Percentiles rank a stretch among this genome's conserved stretches.
Conservation (phyloP, 2,329 filamentous ascomycete species). For the Fusarium haematococcum region DNA sequence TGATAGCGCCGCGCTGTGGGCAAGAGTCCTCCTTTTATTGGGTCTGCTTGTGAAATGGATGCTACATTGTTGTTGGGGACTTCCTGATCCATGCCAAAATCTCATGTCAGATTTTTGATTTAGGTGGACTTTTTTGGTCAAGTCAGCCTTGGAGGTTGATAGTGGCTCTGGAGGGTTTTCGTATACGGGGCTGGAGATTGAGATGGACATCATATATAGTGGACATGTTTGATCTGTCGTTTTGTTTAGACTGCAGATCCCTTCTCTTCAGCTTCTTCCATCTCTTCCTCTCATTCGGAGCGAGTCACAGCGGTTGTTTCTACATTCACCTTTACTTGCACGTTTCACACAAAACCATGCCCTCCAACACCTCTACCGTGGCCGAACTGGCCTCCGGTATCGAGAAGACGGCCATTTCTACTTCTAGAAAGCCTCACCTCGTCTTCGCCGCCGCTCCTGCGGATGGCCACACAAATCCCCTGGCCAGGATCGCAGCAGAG, state of each 20-base stretch:
- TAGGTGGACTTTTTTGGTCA: background rate
- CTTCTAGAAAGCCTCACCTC: constrained; percentile 44
- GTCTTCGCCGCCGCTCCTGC: constrained; percentile 44
- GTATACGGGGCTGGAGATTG: background rate
- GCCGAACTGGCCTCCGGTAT: constrained; percentile 9
- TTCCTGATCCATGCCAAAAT: constrained; percentile 1
- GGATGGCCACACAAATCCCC: constrained; percentile 48
- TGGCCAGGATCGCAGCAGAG: constrained; percentile 50
- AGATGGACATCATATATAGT: background rate
- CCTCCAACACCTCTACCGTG: background rate
- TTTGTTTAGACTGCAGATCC: background rate
- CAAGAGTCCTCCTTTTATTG: background rate
- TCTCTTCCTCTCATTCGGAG: background rate
- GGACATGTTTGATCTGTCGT: background rate
- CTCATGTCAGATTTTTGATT: constrained; percentile 24
- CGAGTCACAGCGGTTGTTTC: background rate
- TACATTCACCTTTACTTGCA: background rate
- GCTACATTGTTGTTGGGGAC: background rate
- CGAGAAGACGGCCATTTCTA: constrained; percentile 4
- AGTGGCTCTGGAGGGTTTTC: background rate
- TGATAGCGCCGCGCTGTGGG: background rate
- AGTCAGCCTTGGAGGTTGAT: background rate
- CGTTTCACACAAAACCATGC: background rate
- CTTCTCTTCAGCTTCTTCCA: background rate
- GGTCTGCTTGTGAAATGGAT: background rate